These are phyloP conservation scores for Artemisia argyi DNA, from an alignment of 129 eudicot genomes.

Conservation along the genomic window DNA sequence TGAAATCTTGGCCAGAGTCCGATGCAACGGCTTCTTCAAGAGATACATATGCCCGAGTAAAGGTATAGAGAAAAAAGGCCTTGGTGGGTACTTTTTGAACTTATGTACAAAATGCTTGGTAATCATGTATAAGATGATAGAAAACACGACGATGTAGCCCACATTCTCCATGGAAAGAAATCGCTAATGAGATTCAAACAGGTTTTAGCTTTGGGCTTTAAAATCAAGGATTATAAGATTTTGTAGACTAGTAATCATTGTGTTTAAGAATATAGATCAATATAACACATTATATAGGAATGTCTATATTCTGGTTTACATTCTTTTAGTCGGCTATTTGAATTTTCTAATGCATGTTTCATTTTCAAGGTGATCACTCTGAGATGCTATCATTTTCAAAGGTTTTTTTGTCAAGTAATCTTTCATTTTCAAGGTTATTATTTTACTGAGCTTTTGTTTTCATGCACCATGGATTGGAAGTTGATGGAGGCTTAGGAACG, in stretches of 20 bases:
- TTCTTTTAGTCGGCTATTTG: slow-evolving; percentile 18
- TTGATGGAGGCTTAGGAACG: slow-evolving; percentile 16
- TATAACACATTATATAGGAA: not conserved
- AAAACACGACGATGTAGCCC: slow-evolving; percentile 11
- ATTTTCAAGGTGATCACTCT: not conserved
- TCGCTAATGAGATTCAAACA: not conserved
- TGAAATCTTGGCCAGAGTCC: slow-evolving; percentile 43
- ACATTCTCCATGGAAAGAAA: slow-evolving; percentile 24
- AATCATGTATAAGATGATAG: slow-evolving; percentile 32
- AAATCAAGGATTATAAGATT: slow-evolving; percentile 2
- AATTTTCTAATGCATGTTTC: slow-evolving; percentile 7
- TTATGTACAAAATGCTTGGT: slow-evolving; percentile 39
- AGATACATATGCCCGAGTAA: slow-evolving; percentile 65
- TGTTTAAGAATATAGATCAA: not conserved
- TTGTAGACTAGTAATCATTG: slow-evolving; percentile 9
- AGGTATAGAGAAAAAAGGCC: slow-evolving; percentile 46
- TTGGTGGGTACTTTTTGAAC: slow-evolving; percentile 50
- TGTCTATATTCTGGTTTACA: not conserved
- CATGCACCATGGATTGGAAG: not conserved
- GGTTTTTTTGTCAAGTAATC: not conserved
- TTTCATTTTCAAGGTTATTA: slow-evolving; percentile 19
- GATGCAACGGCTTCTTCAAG: slow-evolving; percentile 46
- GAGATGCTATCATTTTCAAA: slow-evolving; percentile 9
- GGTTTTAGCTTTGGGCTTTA: not conserved
- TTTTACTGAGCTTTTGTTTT: slow-evolving; percentile 8